Base-by-base conservation (phyloP, 2,329 filamentous ascomycete species). In the Penicillium expansum region DNA sequence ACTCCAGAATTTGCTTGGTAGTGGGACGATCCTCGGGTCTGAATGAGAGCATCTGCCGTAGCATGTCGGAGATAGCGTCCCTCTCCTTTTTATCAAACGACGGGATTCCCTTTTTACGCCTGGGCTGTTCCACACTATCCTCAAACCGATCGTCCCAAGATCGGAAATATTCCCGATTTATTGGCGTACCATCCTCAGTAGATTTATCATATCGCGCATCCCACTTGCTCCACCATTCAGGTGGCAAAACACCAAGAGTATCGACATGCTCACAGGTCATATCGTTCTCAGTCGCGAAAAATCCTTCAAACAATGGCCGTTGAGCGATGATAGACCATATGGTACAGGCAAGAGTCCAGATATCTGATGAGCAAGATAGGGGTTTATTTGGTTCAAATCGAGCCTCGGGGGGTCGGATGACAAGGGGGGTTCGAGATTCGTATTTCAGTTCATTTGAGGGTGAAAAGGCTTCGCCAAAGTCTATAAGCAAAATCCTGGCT, bases 321-420 rank as follows among this genome's bases (percentile, higher is more conserved):
- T 49, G 33, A 10, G 47, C 33, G 3, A 49, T 11, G 6, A 38
- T 49, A 39, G 48, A 55, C 64, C 68, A 77, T 10, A 77, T 72
- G 0, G 66, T 58, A 49, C 70, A 76, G 0, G 66, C 69, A 4
- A 77, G 64, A 29, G 67, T 73, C 74, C 73, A 77, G 6, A 74
- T 72, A 48, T 78, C 74, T 1, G 72, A 71, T 13, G 33, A 67
- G 14, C 37, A 70, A 73, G 4, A 69, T 63, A 6, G 67, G 1
- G 16, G 44, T 1, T 22, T 65, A 7, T 52, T 55, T 16, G 69
- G 69, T 32, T 74, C 68, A 51, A 76, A 77, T 7, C 59, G 61
- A 8, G 67, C 65, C 57, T 78, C 75, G 0, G 74, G 73, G 5
- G 70, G 70, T 2, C 67, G 59, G 18, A 39, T 62, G 20, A 57